These are phyloP conservation scores for Lumnitzera racemosa DNA, from an alignment of 345 rosid species.

Conservation along the genomic window DNA sequence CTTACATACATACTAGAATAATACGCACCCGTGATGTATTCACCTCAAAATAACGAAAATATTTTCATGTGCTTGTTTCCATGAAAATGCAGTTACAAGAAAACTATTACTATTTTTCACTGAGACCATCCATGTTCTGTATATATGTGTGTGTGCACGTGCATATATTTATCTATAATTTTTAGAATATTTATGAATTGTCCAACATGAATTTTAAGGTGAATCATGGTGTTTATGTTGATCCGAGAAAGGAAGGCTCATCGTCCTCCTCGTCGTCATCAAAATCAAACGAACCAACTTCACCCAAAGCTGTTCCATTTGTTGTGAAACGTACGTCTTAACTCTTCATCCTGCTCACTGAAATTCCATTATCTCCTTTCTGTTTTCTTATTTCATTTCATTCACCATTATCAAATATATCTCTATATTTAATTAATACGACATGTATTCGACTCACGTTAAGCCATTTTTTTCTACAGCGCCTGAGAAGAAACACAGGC, in stretches of 20 bases:
- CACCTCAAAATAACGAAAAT: no score
- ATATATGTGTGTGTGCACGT: no score
- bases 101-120: no score
- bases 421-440: not conserved
- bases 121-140: no score
- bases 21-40: no score
- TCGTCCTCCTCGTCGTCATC: slow-evolving; percentile 72
- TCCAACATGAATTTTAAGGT: slow-evolving; percentile 15
- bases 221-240: slow-evolving; percentile 56
- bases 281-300: slow-evolving; percentile 59
- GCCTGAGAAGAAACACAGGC: slow-evolving; percentile 98
- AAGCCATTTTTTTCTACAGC: slow-evolving; percentile 31
- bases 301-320: slow-evolving; percentile 66
- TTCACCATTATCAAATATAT: no score
- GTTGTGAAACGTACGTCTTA: slow-evolving; percentile 70
- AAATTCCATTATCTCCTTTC: not conserved
- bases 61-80: no score
- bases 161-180: not conserved
- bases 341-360: not conserved
- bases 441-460: no score
- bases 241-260: slow-evolving; percentile 53
- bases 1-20: no score
- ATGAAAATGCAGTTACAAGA: no score
- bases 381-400: not conserved
- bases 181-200: not conserved